Conservation (phyloP, 2,329 filamentous ascomycete species). For the Zymoseptoria ardabiliae region DNA sequence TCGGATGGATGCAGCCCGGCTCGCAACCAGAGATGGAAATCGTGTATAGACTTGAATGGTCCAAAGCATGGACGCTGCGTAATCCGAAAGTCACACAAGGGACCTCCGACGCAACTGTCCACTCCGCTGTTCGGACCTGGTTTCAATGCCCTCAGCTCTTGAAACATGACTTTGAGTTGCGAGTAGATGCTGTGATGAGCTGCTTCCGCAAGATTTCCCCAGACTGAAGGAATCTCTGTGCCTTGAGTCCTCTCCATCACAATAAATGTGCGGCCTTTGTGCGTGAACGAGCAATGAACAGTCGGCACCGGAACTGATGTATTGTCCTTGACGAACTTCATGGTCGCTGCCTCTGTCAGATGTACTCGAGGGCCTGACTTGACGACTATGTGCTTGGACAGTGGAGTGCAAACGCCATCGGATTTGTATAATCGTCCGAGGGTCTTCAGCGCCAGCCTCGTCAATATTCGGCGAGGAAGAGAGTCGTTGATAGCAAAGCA, state of each 20-base stretch:
- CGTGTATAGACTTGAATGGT: slow-evolving; percentile 5
- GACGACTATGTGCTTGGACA: slow-evolving; percentile 2
- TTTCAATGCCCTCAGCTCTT: slow-evolving; percentile 1
- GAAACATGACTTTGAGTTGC: slow-evolving; percentile 1
- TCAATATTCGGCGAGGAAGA: slow-evolving; percentile 1
- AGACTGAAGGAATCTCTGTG: background rate
- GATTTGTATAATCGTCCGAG: slow-evolving; percentile 5
- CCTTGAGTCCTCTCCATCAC: slow-evolving; percentile 4
- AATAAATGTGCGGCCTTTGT: slow-evolving; percentile 2
- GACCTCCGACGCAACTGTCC: slow-evolving; percentile 5
- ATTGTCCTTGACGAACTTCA: slow-evolving; percentile 3
- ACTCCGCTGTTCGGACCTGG: background rate
- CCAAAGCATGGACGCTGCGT: slow-evolving; percentile 1
- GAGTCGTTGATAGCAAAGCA: slow-evolving; percentile 1
- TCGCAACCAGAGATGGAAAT: slow-evolving; percentile 5
- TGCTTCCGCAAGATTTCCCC: background rate
- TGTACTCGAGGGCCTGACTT: slow-evolving; percentile 4
- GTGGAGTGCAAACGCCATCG: slow-evolving; percentile 5
- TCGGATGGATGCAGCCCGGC: background rate
- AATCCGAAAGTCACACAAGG: slow-evolving; percentile 2
- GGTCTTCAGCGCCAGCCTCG: slow-evolving; percentile 3
- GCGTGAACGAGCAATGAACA: slow-evolving; percentile 4
- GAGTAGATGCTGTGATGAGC: background rate
- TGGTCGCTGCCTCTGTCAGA: slow-evolving; percentile 3
- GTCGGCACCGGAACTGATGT: slow-evolving; percentile 5